phyloP scores from a whole-genome alignment of 169 alveolate species.

The Plasmodium sp. region DNA sequence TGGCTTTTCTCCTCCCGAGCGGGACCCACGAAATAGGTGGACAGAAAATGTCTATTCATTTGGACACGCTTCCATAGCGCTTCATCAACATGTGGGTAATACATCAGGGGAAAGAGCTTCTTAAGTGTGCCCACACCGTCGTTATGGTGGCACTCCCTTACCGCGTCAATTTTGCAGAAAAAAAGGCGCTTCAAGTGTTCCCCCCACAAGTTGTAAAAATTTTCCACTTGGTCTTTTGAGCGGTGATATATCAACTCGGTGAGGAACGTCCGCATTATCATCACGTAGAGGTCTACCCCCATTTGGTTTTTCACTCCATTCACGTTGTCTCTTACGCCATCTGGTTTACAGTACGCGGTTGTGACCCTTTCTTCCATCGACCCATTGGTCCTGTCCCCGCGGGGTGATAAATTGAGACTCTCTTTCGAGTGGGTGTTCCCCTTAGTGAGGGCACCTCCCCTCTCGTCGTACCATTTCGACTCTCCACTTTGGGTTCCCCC shows the following conservation, averaged over 20 bases:
- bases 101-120: constrained; percentile 34
- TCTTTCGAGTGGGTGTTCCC: not conserved
- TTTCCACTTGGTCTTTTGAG: not conserved
- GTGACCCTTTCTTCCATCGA: not conserved
- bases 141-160: not conserved
- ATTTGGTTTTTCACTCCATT: not conserved
- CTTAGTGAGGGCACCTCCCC: not conserved
- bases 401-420: not conserved
- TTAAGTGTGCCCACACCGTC: constrained; percentile 10
- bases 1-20: constrained; percentile 15
- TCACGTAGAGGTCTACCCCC: not conserved
- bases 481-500: not conserved
- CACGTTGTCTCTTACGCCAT: not conserved
- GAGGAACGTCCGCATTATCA: constrained; percentile 29
- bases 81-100: not conserved
- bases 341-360: not conserved
- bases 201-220: constrained; percentile 5
- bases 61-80: not conserved
- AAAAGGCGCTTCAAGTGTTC: constrained; percentile 25
- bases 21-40: constrained; percentile 9
- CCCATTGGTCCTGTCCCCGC: not conserved
- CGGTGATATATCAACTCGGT: constrained; percentile 3
- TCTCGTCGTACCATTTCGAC: not conserved
- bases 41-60: constrained; percentile 13
- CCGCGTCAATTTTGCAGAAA: not conserved